Evolutionary conservation across 169 alveolate genomes (phyloP).

Genomic region (Plasmodium gonderi): DNA sequence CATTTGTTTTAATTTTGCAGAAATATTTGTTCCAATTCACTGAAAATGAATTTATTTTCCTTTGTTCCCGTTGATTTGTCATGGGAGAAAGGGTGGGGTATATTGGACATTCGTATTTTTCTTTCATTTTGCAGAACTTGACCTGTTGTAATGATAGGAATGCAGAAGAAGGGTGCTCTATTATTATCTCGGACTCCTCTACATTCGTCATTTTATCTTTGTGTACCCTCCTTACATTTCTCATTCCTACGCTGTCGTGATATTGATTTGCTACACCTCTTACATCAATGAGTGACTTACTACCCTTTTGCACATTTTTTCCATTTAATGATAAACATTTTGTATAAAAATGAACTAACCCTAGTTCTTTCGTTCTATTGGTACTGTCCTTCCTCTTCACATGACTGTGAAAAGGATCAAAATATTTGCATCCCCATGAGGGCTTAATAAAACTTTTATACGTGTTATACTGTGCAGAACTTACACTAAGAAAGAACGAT

Average conservation of each 20-base stretch:
- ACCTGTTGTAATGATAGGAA: neutral
- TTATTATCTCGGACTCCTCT: neutral
- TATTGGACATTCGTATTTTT: neutral
- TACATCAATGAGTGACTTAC: neutral
- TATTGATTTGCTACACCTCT: neutral
- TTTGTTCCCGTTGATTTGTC: neutral
- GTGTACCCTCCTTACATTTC: neutral
- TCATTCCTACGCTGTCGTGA: neutral
- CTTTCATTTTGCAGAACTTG: neutral
- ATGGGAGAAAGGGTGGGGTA: too few relatives aligned
- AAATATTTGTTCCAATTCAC: neutral
- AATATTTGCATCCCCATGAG: too few relatives aligned
- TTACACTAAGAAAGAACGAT: neutral
- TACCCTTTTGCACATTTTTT: neutral
- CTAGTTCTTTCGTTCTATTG: neutral
- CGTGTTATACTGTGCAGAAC: neutral
- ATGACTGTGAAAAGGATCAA: neutral
- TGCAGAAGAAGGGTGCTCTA: neutral
- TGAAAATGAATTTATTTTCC: neutral
- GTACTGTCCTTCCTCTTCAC: neutral
- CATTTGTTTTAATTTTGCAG: neutral
- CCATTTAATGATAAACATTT: neutral
- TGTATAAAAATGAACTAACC: neutral
- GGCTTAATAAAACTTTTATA: neutral
- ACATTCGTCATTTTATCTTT: neutral